phyloP scores from a whole-genome alignment of 306 rosid genomes.

The Alnus rubra region DNA sequence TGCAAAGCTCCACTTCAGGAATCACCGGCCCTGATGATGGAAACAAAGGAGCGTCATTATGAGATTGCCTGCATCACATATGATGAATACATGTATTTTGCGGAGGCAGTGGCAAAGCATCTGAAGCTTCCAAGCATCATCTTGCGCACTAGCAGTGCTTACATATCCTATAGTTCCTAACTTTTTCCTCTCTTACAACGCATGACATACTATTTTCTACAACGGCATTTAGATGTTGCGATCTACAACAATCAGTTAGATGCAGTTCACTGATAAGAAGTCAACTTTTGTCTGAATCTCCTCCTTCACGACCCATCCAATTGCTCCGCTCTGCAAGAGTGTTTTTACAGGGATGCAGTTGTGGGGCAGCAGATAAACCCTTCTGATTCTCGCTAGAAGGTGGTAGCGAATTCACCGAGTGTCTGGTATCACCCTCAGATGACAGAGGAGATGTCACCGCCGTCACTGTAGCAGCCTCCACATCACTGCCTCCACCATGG shows the following conservation, averaged over 20 bases:
- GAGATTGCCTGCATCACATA: conserved; percentile 38
- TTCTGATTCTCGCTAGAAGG: conserved; percentile 41
- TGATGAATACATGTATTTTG: conserved; percentile 34
- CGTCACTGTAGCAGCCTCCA: conserved; percentile 48
- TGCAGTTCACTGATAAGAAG: neutral
- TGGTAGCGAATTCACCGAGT: conserved; percentile 30
- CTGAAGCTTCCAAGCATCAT: conserved; percentile 35
- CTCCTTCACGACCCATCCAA: conserved; percentile 13
- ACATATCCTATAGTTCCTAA: no score
- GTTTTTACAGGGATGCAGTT: conserved; percentile 52
- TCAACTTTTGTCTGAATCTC: conserved; percentile 33
- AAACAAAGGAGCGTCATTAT: conserved; percentile 15
- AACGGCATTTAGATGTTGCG: no score
- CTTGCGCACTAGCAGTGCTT: no score
- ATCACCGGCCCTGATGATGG: conserved; percentile 4
- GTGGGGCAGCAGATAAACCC: conserved; percentile 57
- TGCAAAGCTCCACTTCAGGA: conserved; percentile 35
- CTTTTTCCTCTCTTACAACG: no score
- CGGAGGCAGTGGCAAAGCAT: conserved; percentile 28
- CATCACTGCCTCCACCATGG: conserved; percentile 49
- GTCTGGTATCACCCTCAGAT: conserved; percentile 30
- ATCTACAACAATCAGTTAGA: neutral
- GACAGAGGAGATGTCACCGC: conserved; percentile 30
- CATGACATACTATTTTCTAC: no score
- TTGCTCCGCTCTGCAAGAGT: neutral